These are phyloP conservation scores for Agrocybe pediades DNA, from an alignment of 768 basidiomycete species.

Conservation along the genomic window DNA sequence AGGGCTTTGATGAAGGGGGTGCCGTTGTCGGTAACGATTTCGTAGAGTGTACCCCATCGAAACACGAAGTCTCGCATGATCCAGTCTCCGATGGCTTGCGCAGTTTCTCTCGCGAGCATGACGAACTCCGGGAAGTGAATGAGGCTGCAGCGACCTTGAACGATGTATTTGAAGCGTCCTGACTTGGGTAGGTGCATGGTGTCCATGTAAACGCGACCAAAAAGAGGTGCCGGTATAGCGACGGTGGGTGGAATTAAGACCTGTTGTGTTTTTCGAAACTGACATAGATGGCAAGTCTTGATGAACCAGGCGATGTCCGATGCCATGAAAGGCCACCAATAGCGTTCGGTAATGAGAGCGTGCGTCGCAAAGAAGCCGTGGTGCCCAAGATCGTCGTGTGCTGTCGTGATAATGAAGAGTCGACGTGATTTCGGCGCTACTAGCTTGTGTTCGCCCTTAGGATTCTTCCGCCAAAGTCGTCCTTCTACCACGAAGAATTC, in stretches of 20 bases:
- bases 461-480: slow-evolving; percentile 23
- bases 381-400: slow-evolving; percentile 25
- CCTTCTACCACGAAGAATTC: slow-evolving; percentile 19
- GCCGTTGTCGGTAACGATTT: slow-evolving; percentile 43
- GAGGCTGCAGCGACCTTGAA: slow-evolving; percentile 30
- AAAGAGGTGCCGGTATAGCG: slow-evolving; percentile 22
- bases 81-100: not conserved
- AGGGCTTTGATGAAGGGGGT: slow-evolving; percentile 8
- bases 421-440: slow-evolving; percentile 14
- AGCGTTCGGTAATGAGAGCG: slow-evolving; percentile 15
- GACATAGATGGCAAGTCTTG: slow-evolving; percentile 33
- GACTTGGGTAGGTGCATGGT: slow-evolving; percentile 38
- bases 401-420: slow-evolving; percentile 19
- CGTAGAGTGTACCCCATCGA: slow-evolving; percentile 27
- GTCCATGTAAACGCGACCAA: slow-evolving; percentile 32
- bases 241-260: slow-evolving; percentile 29
- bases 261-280: slow-evolving; percentile 21
- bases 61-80: not conserved
- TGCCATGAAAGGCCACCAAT: slow-evolving; percentile 36
- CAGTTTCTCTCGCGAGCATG: not conserved
- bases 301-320: slow-evolving; percentile 33
- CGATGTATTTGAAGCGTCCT: slow-evolving; percentile 29
- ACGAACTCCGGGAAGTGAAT: slow-evolving; percentile 4
- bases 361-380: slow-evolving; percentile 21
- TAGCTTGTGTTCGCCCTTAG: slow-evolving; percentile 21